phyloP scores from a whole-genome alignment of 768 basidiomycete species.

The Russula lepida region DNA sequence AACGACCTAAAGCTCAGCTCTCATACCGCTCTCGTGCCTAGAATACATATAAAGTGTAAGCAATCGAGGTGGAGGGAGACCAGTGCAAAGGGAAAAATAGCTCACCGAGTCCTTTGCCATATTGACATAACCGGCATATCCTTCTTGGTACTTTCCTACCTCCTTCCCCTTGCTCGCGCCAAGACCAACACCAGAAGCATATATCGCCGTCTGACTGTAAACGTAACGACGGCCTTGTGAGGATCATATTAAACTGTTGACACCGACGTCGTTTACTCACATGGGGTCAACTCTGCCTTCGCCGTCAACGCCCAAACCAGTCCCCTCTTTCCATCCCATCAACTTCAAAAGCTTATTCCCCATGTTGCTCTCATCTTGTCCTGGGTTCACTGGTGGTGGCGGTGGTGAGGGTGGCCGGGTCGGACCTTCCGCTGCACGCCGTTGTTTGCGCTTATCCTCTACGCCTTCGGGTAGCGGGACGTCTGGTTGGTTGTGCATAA shows the following conservation, averaged over 20 bases:
- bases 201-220: conserved; percentile 70
- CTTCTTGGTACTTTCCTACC: conserved; percentile 60
- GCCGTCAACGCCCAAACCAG: conserved; percentile 72
- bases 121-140: conserved; percentile 60
- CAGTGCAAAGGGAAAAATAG: background rate
- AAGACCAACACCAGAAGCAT: conserved; percentile 79
- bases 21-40: conserved; percentile 25
- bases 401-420: conserved; percentile 53
- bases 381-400: conserved; percentile 57
- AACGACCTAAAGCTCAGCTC: background rate
- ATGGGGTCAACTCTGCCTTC: conserved; percentile 87
- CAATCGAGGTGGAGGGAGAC: background rate
- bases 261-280: conserved; percentile 34
- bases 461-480: conserved; percentile 55
- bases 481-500: conserved; percentile 88
- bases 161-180: conserved; percentile 92
- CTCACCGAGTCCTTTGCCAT: conserved; percentile 66
- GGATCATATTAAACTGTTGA: background rate
- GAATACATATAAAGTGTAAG: background rate
- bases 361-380: conserved; percentile 74
- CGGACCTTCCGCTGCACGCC: conserved; percentile 49
- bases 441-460: conserved; percentile 36
- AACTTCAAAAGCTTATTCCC: conserved; percentile 92
- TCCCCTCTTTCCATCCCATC: conserved; percentile 97
- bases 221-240: background rate